Evolutionary conservation across 306 rosid genomes (phyloP).

Genomic region (Elaeagnus macrophylla): DNA sequence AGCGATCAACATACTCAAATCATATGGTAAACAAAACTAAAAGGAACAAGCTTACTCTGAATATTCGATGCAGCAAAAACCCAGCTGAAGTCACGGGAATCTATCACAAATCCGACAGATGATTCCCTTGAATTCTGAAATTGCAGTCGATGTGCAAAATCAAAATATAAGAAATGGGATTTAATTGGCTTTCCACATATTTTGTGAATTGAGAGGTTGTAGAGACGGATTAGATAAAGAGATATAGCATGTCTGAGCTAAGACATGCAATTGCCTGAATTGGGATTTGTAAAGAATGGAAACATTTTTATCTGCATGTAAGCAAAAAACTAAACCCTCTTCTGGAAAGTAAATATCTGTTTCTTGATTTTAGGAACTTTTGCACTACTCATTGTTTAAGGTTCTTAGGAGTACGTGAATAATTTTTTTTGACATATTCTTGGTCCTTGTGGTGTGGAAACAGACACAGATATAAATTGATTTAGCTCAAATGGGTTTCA

Average conservation of each 20-base stretch:
- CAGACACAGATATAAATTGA: too few species aligned
- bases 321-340: too few species aligned
- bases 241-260: slow-evolving; percentile 5
- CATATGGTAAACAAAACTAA: slow-evolving; percentile 18
- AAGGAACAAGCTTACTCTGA: slow-evolving; percentile 34
- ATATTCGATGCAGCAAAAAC: slow-evolving; percentile 34
- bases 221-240: slow-evolving; percentile 42
- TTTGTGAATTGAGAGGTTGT: slow-evolving; percentile 37
- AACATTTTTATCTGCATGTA: too few species aligned
- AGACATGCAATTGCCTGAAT: slow-evolving; percentile 32
- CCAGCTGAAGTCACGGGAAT: slow-evolving; percentile 37
- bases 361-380: too few species aligned
- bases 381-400: too few species aligned
- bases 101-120: slow-evolving; percentile 45
- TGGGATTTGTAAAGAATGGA: background rate
- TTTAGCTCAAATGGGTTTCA: too few species aligned
- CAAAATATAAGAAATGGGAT: slow-evolving; percentile 36
- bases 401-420: too few species aligned
- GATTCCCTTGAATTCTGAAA: slow-evolving; percentile 22
- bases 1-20: slow-evolving; percentile 18
- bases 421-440: too few species aligned
- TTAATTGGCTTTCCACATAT: slow-evolving; percentile 35
- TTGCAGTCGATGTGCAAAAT: slow-evolving; percentile 13
- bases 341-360: too few species aligned
- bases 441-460: too few species aligned